Percentiles rank a stretch among this genome's conserved stretches.
These are phyloP conservation scores for Davidsoniella neocaledoniae DNA, from an alignment of 2,329 filamentous ascomycete species.

Conservation along the genomic window DNA sequence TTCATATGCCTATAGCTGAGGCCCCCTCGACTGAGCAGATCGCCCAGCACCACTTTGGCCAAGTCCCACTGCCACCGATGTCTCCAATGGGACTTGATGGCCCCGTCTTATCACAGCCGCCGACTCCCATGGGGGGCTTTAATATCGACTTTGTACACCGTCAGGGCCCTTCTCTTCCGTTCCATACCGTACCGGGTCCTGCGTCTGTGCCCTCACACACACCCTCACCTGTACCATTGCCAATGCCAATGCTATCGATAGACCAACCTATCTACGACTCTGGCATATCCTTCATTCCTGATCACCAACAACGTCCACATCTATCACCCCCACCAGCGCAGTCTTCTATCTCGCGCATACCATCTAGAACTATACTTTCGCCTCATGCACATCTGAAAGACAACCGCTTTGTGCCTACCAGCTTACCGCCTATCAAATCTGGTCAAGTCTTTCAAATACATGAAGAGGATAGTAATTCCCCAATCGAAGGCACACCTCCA, in stretches of 20 bases:
- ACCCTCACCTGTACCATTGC: not conserved
- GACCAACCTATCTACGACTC: not conserved
- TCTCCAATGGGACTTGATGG: not conserved
- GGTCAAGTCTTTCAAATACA: conserved; percentile 12
- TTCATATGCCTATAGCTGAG: too few relatives aligned
- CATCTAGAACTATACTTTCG: conserved; percentile 3
- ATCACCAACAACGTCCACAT: not conserved
- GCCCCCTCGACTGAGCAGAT: too few relatives aligned
- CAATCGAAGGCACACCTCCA: conserved; percentile 9
- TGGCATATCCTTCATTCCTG: not conserved
- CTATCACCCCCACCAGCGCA: not conserved
- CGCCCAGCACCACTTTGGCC: too few relatives aligned
- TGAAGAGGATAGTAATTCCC: conserved; percentile 10
- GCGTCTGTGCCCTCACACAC: not conserved
- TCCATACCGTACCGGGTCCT: not conserved
- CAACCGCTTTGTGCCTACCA: conserved; percentile 5
- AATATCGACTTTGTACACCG: conserved; percentile 7
- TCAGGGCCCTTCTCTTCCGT: conserved; percentile 1
- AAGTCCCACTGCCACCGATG: too few relatives aligned
- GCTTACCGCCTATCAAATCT: conserved; percentile 7
- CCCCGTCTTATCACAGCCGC: not conserved
- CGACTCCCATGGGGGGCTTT: conserved; percentile 1
- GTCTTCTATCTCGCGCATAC: not conserved
- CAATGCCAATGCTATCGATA: not conserved
- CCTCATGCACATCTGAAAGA: conserved; percentile 3